Evolutionary conservation across 768 basidiomycete genomes (phyloP).

Genomic region (Boletus barrowsii): DNA sequence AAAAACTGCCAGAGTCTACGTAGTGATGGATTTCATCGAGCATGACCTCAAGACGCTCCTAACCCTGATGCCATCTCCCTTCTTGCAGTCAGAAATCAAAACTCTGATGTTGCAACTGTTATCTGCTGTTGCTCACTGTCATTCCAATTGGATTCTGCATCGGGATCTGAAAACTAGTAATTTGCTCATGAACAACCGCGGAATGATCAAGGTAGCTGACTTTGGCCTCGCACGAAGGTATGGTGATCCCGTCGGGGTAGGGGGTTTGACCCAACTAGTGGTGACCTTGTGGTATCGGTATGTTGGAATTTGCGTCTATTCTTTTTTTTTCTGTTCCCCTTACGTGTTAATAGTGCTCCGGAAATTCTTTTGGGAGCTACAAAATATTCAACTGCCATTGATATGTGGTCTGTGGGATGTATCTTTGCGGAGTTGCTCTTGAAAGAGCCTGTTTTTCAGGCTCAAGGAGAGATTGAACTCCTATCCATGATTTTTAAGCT

Average conservation of each 20-base stretch:
- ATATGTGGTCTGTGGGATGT: slow-evolving; percentile 99
- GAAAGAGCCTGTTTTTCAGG: slow-evolving; percentile 96
- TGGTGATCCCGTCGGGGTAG: slow-evolving; percentile 93
- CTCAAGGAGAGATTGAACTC: slow-evolving; percentile 92
- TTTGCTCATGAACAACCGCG: slow-evolving; percentile 97
- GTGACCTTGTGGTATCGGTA: slow-evolving; percentile 99
- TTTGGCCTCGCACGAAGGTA: slow-evolving; percentile 95
- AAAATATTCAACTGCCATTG: slow-evolving; percentile 92
- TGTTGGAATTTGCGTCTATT: slow-evolving; percentile 25
- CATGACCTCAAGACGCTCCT: slow-evolving; percentile 97
- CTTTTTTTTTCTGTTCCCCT: slow-evolving; percentile 7
- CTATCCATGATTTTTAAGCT: slow-evolving; percentile 93
- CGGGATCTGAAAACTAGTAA: slow-evolving; percentile 98
- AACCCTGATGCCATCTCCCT: slow-evolving; percentile 92
- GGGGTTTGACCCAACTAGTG: slow-evolving; percentile 97
- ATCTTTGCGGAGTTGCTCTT: slow-evolving; percentile 96
- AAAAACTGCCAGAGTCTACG: slow-evolving; percentile 73
- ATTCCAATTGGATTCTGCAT: slow-evolving; percentile 96
- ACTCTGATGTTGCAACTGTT: slow-evolving; percentile 91
- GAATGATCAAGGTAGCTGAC: slow-evolving; percentile 97
- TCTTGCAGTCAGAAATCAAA: slow-evolving; percentile 97
- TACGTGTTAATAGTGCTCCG: slow-evolving; percentile 61
- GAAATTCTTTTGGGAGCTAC: slow-evolving; percentile 93
- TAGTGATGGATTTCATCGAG: slow-evolving; percentile 99
- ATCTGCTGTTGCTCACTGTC: slow-evolving; percentile 91